Evolutionary conservation across 768 basidiomycete genomes (phyloP), one percentile per base, ranked within the genome.

Genomic region (Phaeotremella skinneri): DNA sequence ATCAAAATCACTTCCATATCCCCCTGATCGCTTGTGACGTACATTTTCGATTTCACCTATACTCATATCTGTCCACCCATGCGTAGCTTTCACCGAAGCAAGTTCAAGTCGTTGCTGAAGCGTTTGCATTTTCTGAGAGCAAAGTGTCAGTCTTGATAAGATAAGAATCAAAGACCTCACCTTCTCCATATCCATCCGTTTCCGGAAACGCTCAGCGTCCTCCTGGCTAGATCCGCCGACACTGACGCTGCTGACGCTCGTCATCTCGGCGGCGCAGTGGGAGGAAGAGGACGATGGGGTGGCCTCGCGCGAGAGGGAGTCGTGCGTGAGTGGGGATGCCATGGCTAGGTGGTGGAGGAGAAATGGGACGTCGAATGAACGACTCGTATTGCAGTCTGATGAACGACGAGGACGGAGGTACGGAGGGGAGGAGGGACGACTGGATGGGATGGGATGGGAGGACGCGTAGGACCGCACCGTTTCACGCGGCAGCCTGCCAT

Each of bases 131-230:
- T 59, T 69, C 70, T 68, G 45, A 45, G 21, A 52, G 9, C 16
- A 32, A 34, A 4, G 25, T 23, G 39, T 26, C 29, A 21, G 29
- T 51, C 6, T 25, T 25, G 14, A 49, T 4, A 30, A 20, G 17
- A 14, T n/a, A 23, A 4, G n/a, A 68, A n/a, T n/a, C n/a, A n/a
- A n/a, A n/a, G n/a, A n/a, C n/a, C 72, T 31, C 54, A 73, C 72
- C 67, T 74, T 69, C 48, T 74, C 72, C 66, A 74, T 69, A n/a
- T 74, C 72, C 63, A 71, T 63, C 32, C 64, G 52, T 49, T 66
- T 71, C 54, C 64, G 32, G 41, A 74, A 69, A 31, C 59, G 61
- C 16, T 74, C 67, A 42, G 67, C 59, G 61, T 70, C 69, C 20
- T 7, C 49, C 30, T 29, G 43, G 39, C 55, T 52, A 9, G 56